Evolutionary conservation across 2,329 filamentous ascomycete genomes (phyloP), one percentile per base, ranked within the genome.

Genomic region (Talaromyces sp.): DNA sequence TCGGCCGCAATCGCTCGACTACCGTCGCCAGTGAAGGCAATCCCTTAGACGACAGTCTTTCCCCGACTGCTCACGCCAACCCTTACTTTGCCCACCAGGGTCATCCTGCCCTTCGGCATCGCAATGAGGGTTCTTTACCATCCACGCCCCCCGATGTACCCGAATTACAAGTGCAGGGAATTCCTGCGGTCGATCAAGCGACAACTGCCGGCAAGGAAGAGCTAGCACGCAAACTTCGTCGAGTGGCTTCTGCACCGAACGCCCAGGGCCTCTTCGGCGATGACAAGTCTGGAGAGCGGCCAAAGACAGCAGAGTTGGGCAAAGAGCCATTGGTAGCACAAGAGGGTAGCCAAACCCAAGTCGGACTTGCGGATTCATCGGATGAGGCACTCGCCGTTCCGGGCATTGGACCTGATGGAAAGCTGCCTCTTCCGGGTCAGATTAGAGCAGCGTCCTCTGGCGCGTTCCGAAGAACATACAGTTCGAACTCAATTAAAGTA

Each of bases 401-500:
- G 60, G 68, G 66, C 60, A 62, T 70, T 51, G 74, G 69, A 17
- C 76, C 88, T 15, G 80, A 81, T 56, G 81, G 84, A 53, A 82
- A 91, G 60, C 80, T 90, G 36, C 82, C 86, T 3, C 81, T 84
- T 1, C 86, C 88, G 4, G 84, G 83, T 54, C 84, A 86, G 66
- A 84, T 87, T 63, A 81, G 82, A 58, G 80, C 83, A 64, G 76
- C 84, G 17, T 54, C 59, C 1, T 41, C 50, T 17, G 80, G 90
- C 51, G 86, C 90, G 19, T 99, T 97, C 77, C 83, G 94, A 68
- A 84, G 94, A 71, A 99, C 94, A 2, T 99, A 99, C 74, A 97
- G 94, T 75, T 97, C 93, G 64, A 99, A 97, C 75, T 97, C 94
- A 40, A 99, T 99, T 80, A 99, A 99, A 77, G 90, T 97, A 64